phyloP scores from a whole-genome alignment of 139 green algal genomes.

The Parachlorella kessleri region DNA sequence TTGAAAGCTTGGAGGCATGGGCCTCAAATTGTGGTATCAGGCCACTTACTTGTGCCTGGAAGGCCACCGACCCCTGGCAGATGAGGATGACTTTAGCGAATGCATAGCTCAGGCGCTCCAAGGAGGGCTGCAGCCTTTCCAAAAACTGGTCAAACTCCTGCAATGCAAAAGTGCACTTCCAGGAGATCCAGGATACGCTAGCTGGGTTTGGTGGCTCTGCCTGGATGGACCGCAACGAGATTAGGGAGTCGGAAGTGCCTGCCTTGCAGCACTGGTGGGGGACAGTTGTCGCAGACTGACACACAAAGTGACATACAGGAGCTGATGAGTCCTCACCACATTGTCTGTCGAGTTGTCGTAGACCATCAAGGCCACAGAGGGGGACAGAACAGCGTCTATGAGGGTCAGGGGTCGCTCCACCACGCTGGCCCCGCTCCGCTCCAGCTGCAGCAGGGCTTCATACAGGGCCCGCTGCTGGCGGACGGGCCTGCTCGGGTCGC shows the following conservation, averaged over 20 bases:
- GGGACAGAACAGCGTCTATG: conserved; percentile 39
- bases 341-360: conserved; percentile 14
- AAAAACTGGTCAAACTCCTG: conserved; percentile 31
- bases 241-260: too few species aligned
- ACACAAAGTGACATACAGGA: too few species aligned
- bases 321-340: conserved; percentile 18
- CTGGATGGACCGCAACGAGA: too few species aligned
- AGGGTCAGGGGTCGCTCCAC: conserved; percentile 33
- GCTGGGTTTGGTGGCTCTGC: too few species aligned
- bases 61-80: conserved; percentile 21
- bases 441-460: conserved; percentile 40
- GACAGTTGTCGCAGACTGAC: too few species aligned
- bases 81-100: conserved; percentile 28
- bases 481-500: conserved; percentile 17
- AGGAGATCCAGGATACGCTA: too few species aligned
- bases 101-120: conserved; percentile 21
- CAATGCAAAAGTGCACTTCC: neutral
- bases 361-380: conserved; percentile 26
- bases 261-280: too few species aligned
- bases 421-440: conserved; percentile 26
- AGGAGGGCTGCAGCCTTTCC: neutral
- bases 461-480: conserved; percentile 31
- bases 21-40: too few species aligned
- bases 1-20: too few species aligned
- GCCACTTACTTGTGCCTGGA: conserved; percentile 17